Conservation (phyloP, 257 asterid genomes). For the Nicotiana knightiana region DNA sequence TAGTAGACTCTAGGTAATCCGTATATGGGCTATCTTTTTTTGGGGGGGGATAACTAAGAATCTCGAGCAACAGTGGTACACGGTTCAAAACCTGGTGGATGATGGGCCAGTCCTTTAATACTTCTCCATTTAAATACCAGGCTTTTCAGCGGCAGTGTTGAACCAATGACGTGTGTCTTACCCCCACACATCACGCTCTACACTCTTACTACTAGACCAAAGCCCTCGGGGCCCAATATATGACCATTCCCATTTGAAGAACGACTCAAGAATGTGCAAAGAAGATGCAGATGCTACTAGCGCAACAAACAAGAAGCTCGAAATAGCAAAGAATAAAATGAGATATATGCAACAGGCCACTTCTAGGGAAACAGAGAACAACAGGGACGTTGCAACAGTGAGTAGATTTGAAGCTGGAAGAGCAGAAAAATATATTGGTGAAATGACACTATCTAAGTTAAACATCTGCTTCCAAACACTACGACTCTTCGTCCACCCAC, state of each 20-base stretch:
- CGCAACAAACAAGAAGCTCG: not conserved
- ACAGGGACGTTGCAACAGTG: too few species aligned
- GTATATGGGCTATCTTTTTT: not conserved
- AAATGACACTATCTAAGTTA: too few species aligned
- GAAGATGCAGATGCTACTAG: not conserved
- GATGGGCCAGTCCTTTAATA: not conserved
- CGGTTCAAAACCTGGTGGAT: not conserved
- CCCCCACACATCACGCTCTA: not conserved
- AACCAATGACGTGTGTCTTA: not conserved
- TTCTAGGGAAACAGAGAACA: too few species aligned
- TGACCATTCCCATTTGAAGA: conserved; percentile 3
- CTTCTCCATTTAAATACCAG: not conserved
- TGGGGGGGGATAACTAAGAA: not conserved
- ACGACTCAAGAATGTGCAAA: not conserved
- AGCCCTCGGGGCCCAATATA: not conserved
- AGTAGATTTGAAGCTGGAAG: too few species aligned
- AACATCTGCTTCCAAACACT: too few species aligned
- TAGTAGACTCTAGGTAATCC: not conserved
- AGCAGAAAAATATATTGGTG: too few species aligned
- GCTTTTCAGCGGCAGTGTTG: not conserved
- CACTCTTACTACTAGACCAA: not conserved
- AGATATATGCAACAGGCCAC: too few species aligned
- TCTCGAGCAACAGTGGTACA: not conserved
- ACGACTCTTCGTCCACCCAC: too few species aligned
- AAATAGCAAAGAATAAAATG: not conserved